These are phyloP conservation scores for Stagonosporopsis cucurbitacearum DNA, from an alignment of 2,329 filamentous ascomycete species.

Conservation along the genomic window DNA sequence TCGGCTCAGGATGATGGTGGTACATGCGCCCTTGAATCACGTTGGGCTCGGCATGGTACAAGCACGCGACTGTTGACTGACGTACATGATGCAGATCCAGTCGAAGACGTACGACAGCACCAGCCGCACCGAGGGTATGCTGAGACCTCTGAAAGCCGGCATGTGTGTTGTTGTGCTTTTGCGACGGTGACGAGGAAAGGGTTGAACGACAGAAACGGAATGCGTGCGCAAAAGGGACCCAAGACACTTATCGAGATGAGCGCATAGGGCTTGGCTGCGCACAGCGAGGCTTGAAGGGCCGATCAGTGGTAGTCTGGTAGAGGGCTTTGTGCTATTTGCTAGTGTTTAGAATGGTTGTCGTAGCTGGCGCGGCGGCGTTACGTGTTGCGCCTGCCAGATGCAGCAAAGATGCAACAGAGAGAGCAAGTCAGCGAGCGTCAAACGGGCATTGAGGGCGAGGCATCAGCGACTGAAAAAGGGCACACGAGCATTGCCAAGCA, in stretches of 20 bases:
- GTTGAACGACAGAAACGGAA: constrained; percentile 13
- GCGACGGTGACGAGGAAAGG: constrained; percentile 14
- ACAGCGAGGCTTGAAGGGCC: constrained; percentile 15
- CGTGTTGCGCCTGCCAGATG: constrained; percentile 4
- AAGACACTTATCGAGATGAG: constrained; percentile 22
- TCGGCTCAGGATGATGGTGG: not conserved
- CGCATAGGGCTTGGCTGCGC: constrained; percentile 17
- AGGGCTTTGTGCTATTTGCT: not conserved
- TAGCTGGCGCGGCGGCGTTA: constrained; percentile 4
- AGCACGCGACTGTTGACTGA: constrained; percentile 17
- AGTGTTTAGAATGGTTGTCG: not conserved
- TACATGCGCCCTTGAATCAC: not conserved
- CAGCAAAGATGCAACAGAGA: not conserved
- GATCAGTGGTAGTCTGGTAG: constrained; percentile 5
- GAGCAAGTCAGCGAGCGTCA: not conserved
- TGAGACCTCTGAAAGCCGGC: constrained; percentile 31
- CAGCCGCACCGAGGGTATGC: constrained; percentile 58
- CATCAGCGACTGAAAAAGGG: constrained; percentile 10
- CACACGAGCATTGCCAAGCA: constrained; percentile 18
- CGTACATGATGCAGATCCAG: constrained; percentile 72
- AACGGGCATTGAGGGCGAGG: not conserved
- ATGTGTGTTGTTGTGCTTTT: constrained; percentile 27
- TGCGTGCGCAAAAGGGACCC: constrained; percentile 13
- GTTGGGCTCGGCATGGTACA: not conserved
- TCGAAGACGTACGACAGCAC: constrained; percentile 73